Evolutionary conservation across 2,329 filamentous ascomycete species (phyloP).

Genomic region (Colletotrichum chlorophyti): DNA sequence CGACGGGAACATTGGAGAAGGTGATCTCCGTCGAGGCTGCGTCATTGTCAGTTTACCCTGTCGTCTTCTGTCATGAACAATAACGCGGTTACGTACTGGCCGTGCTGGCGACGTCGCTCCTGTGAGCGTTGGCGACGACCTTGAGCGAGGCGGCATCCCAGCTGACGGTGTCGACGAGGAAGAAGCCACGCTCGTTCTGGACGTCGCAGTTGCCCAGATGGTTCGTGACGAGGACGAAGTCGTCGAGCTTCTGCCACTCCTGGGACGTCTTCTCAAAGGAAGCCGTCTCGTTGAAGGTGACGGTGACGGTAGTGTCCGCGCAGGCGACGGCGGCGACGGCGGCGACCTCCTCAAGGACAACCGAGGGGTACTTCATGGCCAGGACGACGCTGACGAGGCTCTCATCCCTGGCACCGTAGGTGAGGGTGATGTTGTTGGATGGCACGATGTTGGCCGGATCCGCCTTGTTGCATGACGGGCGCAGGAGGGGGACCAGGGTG

Average conservation of each 20-base stretch:
- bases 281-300: conserved; percentile 31
- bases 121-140: conserved; percentile 31
- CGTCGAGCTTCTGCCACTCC: conserved; percentile 29
- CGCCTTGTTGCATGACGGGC: conserved; percentile 12
- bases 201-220: conserved; percentile 32
- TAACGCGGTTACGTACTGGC: conserved; percentile 21
- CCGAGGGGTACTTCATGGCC: conserved; percentile 44
- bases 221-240: conserved; percentile 34
- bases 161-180: conserved; percentile 30
- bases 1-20: conserved; percentile 31
- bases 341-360: conserved; percentile 42
- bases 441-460: conserved; percentile 20
- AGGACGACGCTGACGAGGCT: conserved; percentile 62
- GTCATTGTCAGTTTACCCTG: neutral
- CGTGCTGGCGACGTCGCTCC: conserved; percentile 33
- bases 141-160: conserved; percentile 25
- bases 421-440: conserved; percentile 49
- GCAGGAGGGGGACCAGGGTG: conserved; percentile 2
- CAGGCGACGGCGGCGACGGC: conserved; percentile 60
- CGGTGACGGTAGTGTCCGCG: conserved; percentile 56
- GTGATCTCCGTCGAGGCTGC: conserved; percentile 28
- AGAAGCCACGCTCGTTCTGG: conserved; percentile 32
- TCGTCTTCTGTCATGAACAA: neutral
- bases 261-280: conserved; percentile 31
- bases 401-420: conserved; percentile 38